Base-by-base conservation (phyloP, 805 yeast genomes). In the Kazachstania bromeliacearum region DNA sequence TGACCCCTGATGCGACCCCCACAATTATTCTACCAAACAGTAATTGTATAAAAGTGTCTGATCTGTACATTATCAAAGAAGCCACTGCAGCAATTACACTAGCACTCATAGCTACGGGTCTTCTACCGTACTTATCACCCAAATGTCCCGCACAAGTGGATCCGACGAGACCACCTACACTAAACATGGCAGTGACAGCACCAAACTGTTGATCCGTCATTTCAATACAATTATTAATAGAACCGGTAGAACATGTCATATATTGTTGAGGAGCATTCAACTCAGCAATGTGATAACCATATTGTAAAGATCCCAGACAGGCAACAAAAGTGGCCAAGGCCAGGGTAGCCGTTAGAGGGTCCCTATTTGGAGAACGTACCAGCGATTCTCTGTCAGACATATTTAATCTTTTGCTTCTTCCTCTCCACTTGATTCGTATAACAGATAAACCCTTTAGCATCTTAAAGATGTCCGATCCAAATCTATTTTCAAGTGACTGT, bases 231-330 rank as follows among this genome's bases (percentile, higher is more conserved):
- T 68, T 64, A 3, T 48, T 37, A 38, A 40, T 41, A 3, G 23
- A 14, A 12, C 28, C 67, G 32, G 41, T 31, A 37, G 45, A 44
- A 51, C 95, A 85, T 8, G 83, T 70, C 33, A 85, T 66, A 22
- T 74, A 71, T 10, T 71, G 69, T 39, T 81, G 82, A 0, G 96
- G 96, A 5, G 96, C 94, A 60, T 89, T 89, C 55, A 89, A 68
- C 57, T 88, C 96, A 1, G 96, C 80, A 80, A 89, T 79, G 56
- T 92, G 97, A 57, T 83, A 85, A 1, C 98, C 98, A 57, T 80
- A 92, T 57, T 87, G 96, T 9, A 88, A 64, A 2, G 94, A 75
- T 2, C 88, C 87, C 17, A 85, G 51, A 46, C 94, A 82, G 5
- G 79, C 75, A 9, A 82, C 74, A 7, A 33, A 14, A 1, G 40